Conservation (phyloP, 2,329 filamentous ascomycete genomes). For the Epicoccum sorghinum region DNA sequence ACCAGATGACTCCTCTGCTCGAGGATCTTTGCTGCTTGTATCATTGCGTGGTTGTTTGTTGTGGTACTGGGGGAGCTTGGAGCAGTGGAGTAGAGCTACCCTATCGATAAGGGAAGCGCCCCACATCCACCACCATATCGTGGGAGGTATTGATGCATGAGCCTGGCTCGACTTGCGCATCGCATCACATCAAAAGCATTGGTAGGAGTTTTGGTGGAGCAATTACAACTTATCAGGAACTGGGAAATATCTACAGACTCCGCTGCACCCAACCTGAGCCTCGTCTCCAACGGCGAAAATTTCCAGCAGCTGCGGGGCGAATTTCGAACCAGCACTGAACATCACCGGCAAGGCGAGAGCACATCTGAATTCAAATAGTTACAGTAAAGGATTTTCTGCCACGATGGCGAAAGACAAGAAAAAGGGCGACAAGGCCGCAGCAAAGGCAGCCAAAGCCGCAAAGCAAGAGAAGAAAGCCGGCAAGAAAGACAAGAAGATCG, state of each 20-base stretch:
- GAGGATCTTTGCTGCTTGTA: slow-evolving; percentile 55
- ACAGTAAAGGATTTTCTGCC: background rate
- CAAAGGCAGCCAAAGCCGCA: slow-evolving; percentile 61
- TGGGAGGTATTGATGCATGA: background rate
- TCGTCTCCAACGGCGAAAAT: slow-evolving; percentile 15
- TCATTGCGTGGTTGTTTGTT: slow-evolving; percentile 34
- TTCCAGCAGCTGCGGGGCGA: slow-evolving; percentile 23
- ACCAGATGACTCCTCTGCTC: slow-evolving; percentile 54
- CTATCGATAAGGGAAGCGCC: slow-evolving; percentile 29
- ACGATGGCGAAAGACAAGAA: slow-evolving; percentile 61
- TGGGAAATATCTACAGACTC: too few species aligned
- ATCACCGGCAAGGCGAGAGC: background rate
- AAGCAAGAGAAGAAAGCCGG: slow-evolving; percentile 86
- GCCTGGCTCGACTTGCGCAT: background rate
- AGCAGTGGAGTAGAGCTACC: slow-evolving; percentile 18
- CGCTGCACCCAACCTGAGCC: background rate
- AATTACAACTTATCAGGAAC: too few species aligned
- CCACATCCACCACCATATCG: slow-evolving; percentile 1
- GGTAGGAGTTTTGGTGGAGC: too few species aligned
- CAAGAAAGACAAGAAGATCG: slow-evolving; percentile 78
- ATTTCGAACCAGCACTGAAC: background rate
- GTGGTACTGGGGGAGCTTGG: background rate
- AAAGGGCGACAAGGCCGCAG: slow-evolving; percentile 56
- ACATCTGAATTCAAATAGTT: background rate
- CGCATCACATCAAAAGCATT: background rate